Percentiles rank a stretch among this genome's conserved stretches.
Conservation (phyloP, 495 filamentous ascomycete genomes). For the Bacidia rubella region DNA sequence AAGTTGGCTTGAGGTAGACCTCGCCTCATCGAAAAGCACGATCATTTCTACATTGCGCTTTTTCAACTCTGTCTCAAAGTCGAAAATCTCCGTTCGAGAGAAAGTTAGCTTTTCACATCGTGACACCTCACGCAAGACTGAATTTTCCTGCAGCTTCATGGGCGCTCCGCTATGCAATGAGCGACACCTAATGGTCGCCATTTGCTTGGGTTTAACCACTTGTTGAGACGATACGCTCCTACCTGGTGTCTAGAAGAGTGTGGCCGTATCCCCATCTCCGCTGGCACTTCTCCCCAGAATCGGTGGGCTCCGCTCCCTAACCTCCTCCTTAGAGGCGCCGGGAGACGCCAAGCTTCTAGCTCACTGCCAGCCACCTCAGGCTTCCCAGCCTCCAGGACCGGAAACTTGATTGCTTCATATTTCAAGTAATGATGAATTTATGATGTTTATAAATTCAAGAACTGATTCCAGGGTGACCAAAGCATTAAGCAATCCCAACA, state of each 20-base stretch:
- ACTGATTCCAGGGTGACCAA: too few species aligned
- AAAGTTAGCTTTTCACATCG: slow-evolving; percentile 46
- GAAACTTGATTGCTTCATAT: not conserved
- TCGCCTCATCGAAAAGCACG: slow-evolving; percentile 26
- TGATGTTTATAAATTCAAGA: not conserved
- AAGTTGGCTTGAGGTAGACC: slow-evolving; percentile 3
- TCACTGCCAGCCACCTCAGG: not conserved
- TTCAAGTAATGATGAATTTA: not conserved
- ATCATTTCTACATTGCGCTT: slow-evolving; percentile 43
- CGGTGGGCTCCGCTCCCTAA: too few species aligned
- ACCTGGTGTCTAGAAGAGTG: too few species aligned
- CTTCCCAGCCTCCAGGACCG: not conserved
- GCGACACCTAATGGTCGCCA: not conserved
- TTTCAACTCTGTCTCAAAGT: slow-evolving; percentile 39
- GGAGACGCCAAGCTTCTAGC: not conserved
- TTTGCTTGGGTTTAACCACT: not conserved
- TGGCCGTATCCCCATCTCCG: not conserved
- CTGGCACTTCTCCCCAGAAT: not conserved
- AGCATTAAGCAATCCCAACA: too few species aligned
- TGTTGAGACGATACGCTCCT: too few species aligned
- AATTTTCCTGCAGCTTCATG: slow-evolving; percentile 9
- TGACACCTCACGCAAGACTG: slow-evolving; percentile 30
- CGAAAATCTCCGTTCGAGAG: slow-evolving; percentile 41
- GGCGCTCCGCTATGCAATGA: slow-evolving; percentile 2
- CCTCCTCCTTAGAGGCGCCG: too few species aligned